phyloP scores from a whole-genome alignment of 495 filamentous ascomycete species.

The Podospora tetraspora region DNA sequence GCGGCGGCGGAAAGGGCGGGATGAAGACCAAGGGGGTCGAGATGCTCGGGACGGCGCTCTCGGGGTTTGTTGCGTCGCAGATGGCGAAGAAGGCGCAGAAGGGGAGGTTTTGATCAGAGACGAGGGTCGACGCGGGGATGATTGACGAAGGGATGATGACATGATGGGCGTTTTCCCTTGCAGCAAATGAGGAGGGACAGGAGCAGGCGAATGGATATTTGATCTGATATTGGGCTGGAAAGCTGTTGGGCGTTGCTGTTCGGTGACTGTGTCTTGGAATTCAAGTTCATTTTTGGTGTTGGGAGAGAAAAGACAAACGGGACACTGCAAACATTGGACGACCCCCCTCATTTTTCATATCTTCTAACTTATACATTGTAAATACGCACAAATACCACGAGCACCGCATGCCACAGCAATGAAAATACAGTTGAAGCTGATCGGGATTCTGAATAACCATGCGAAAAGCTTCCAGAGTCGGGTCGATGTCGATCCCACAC shows the following conservation, averaged over 20 bases:
- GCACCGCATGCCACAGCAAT: no score
- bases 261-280: neutral
- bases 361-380: neutral
- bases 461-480: no score
- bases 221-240: neutral
- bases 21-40: conserved; percentile 12
- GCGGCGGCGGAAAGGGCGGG: neutral
- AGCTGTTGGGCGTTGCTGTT: neutral
- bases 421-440: neutral
- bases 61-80: conserved; percentile 20
- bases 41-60: conserved; percentile 14
- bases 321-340: neutral
- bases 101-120: neutral
- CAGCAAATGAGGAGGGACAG: no score
- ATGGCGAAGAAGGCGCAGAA: conserved; percentile 7
- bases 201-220: neutral
- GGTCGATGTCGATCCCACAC: no score
- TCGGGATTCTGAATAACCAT: no score
- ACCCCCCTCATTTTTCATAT: neutral
- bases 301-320: neutral
- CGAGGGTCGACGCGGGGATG: neutral
- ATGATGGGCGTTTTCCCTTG: neutral
- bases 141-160: neutral
- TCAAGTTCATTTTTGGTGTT: neutral
- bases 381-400: no score